Evolutionary conservation across 257 asterid species (phyloP), one percentile per base, ranked within the genome.

Genomic region (Solanum corneliomulleri): DNA sequence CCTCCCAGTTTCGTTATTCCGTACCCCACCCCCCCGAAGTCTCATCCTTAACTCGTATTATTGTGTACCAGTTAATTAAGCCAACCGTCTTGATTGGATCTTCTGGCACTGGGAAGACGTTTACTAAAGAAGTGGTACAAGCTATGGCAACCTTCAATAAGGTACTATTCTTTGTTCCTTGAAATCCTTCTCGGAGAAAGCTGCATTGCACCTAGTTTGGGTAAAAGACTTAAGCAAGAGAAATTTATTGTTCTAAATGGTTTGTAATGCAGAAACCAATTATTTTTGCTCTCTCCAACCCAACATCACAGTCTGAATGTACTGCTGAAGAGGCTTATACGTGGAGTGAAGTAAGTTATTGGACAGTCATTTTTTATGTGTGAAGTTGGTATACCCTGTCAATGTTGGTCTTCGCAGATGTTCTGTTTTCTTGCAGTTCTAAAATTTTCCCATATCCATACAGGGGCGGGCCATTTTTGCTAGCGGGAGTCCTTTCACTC

Each of bases 261-360:
- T 60, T 23, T 87, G 58, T 78, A 78, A 71, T 87, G 91, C 96
- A 96, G 99, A 96, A 93, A 92, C 98, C 99, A 25, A 86, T 96
- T 58, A 93, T 96, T 84, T 96, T 96, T 42, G 95, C 99, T 29
- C 98, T 96, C 88, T 96, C 99, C 77, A 96, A 96, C 93, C 99
- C 99, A 21, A 96, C 99, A 52, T 95, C 99, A 39, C 99, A 96
- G 89, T 94, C 99, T 16, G 99, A 96, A 88, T 96, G 99, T 87
- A 96, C 98, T 62, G 99, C 99, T 11, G 95, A 93, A 89, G 98
- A 96, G 92, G 99, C 98, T 69, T 96, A 96, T 88, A 90, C 87
- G 88, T 96, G 99, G 99, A 96, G 99, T 88, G 90, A 92, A 96
- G 98, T 95, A 84, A 90, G 42, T 20, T 47, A 71, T 52, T 15